Evolutionary conservation across 805 yeast genomes (phyloP), one percentile per base, ranked within the genome.

Genomic region (Candida pseudofarinosa): DNA sequence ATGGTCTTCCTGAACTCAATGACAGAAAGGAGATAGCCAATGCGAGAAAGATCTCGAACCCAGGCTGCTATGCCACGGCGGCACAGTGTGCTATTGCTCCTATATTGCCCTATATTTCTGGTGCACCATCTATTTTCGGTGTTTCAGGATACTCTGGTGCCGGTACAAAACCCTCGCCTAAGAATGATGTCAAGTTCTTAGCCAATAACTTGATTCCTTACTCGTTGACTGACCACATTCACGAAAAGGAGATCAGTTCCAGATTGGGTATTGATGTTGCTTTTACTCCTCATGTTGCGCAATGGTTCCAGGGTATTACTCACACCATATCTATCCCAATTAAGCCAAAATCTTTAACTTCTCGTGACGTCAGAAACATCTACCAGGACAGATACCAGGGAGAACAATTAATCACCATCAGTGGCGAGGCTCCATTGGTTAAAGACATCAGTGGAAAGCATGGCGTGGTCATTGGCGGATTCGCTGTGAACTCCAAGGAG

Each of bases 11-110:
- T 6, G 99, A 93, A 68, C 76, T 93, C 56, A 81, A 79, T 43
- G 76, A 80, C 52, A 81, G 99, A 61, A 59, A 69, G 7, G 59
- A 59, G 8, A 85, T 93, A 54, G 77, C 85, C 31, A 58, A 70
- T 12, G 91, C 98, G 15, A 62, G 77, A 56, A 87, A 85, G 61
- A 86, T 93, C 48, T 83, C 97, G 4, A 93, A 93, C 69, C 99
- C 99, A 2, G 99, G 99, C 38, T 93, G 99, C 73, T 93, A 90
- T 62, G 97, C 99, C n/a, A 93, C 99, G 37, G 97, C 95, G 45
- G 93, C 97, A 12, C 98, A 93, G 72, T 37, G 41, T 48, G 90
- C 96, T 12, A 83, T 93, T 60, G 82, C 91, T 38, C 99, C 99
- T 30, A 71, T 93, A 54, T 66, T 76, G n/a, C 79, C 81, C 38